Evolutionary conservation across 139 green algal species (phyloP).

Genomic region (Chlamydomonas urium): DNA sequence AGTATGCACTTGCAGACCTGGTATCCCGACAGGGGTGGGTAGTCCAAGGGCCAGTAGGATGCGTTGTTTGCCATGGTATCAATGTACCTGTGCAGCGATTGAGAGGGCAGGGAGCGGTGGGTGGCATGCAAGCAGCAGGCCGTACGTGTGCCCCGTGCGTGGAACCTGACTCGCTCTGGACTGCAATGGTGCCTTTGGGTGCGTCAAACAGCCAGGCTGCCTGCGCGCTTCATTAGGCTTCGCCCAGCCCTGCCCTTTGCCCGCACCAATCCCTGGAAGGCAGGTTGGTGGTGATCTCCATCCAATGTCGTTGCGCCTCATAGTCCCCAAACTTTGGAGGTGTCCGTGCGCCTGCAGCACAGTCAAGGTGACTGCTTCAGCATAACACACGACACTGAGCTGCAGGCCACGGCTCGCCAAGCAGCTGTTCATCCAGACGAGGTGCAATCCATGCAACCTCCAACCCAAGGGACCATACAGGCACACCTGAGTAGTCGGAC

Average conservation of each 20-base stretch:
- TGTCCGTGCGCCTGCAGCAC: constrained; percentile 3
- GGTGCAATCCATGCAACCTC: background rate
- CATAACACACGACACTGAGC: background rate
- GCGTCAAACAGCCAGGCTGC: constrained; percentile 34
- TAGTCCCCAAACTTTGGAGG: constrained; percentile 93
- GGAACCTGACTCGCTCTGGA: background rate
- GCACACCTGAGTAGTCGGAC: background rate
- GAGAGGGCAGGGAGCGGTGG: background rate
- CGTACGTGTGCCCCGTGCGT: background rate
- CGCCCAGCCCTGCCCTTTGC: constrained; percentile 1
- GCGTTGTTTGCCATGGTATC: constrained; percentile 24
- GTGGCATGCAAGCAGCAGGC: background rate
- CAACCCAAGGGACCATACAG: background rate
- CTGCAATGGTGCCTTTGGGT: background rate
- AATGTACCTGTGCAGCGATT: constrained; percentile 1
- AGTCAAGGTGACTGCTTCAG: background rate
- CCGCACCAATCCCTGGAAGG: constrained; percentile 77
- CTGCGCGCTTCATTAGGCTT: background rate
- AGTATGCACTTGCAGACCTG: constrained; percentile 54
- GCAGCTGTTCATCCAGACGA: background rate
- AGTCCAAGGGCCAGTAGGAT: constrained; percentile 94
- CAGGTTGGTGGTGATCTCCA: constrained; percentile 89
- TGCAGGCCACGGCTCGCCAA: background rate
- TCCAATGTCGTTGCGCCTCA: constrained; percentile 98
- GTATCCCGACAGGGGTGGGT: constrained; percentile 93